Conservation (phyloP, 2,329 filamentous ascomycete genomes). For the Penicillium carneum region DNA sequence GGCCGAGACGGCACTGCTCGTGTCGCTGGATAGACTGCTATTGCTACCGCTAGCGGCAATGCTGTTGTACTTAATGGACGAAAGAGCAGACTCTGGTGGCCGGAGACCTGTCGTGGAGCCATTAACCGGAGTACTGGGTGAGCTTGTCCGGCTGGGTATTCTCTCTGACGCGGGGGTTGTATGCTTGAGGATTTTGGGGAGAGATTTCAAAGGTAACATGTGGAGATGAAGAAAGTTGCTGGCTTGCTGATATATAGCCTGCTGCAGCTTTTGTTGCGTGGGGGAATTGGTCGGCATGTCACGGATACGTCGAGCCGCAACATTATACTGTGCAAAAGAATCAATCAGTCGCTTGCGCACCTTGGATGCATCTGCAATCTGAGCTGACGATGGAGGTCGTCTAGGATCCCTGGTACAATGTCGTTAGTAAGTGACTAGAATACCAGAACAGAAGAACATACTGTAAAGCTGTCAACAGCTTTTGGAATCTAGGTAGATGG, state of each 20-base stretch:
- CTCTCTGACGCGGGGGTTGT: slow-evolving; percentile 60
- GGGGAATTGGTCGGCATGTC: slow-evolving; percentile 76
- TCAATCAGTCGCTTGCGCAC: slow-evolving; percentile 89
- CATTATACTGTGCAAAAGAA: slow-evolving; percentile 85
- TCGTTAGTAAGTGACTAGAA: slow-evolving; percentile 18
- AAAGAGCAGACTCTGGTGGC: slow-evolving; percentile 58
- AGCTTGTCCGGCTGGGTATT: slow-evolving; percentile 30
- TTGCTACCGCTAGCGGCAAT: slow-evolving; percentile 58
- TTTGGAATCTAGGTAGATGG: slow-evolving; percentile 84
- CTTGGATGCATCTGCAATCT: slow-evolving; percentile 85
- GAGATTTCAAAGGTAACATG: slow-evolving; percentile 83
- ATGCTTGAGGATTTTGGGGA: slow-evolving; percentile 72
- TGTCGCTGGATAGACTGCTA: slow-evolving; percentile 61
- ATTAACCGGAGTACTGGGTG: slow-evolving; percentile 36
- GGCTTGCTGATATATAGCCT: slow-evolving; percentile 81
- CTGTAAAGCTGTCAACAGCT: slow-evolving; percentile 75
- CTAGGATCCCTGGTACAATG: slow-evolving; percentile 62
- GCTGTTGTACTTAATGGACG: slow-evolving; percentile 65
- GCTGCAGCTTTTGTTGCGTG: slow-evolving; percentile 77
- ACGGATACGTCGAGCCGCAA: slow-evolving; percentile 79
- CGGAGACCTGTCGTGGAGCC: slow-evolving; percentile 35
- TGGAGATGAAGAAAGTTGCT: slow-evolving; percentile 85
- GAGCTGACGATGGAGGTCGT: slow-evolving; percentile 68
- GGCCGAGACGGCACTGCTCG: slow-evolving; percentile 66
- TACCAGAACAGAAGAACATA: slow-evolving; percentile 39